Percentiles rank a stretch among this genome's conserved stretches.
These are phyloP conservation scores for Sherardia arvensis DNA, from an alignment of 257 asterid genomes.

Conservation along the genomic window DNA sequence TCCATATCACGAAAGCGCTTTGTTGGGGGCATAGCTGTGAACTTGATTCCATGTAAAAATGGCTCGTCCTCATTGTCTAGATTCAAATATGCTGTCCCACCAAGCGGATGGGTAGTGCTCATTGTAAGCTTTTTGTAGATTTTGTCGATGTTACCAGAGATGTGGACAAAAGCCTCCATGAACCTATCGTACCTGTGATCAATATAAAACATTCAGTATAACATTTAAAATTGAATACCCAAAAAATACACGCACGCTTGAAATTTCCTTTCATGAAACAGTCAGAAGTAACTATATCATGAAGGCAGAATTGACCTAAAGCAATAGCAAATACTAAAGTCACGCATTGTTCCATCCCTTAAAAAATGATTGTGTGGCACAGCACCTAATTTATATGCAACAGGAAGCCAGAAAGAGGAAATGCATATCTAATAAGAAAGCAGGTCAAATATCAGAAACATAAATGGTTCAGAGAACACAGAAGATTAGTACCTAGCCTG, in stretches of 20 bases:
- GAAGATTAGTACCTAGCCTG: slow-evolving; percentile 45
- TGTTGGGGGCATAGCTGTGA: slow-evolving; percentile 98
- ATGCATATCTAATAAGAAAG: not conserved
- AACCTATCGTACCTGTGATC: slow-evolving; percentile 61
- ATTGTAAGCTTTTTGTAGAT: slow-evolving; percentile 89
- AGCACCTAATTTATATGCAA: not conserved
- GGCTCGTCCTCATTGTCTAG: slow-evolving; percentile 96
- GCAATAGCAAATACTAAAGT: not conserved
- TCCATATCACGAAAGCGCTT: slow-evolving; percentile 92
- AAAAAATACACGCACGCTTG: not conserved
- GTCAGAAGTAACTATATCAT: not conserved
- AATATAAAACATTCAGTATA: not conserved
- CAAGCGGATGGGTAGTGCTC: slow-evolving; percentile 86
- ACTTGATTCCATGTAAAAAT: slow-evolving; percentile 83
- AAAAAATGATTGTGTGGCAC: not conserved
- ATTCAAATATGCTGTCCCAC: slow-evolving; percentile 88
- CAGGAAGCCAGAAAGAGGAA: not conserved
- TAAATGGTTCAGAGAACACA: not conserved
- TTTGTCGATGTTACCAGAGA: slow-evolving; percentile 74
- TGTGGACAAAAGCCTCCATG: slow-evolving; percentile 89
- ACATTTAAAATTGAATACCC: not conserved
- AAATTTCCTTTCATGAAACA: not conserved
- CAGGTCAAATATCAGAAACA: not conserved
- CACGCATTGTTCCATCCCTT: not conserved
- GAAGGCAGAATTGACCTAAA: not conserved